phyloP scores from a whole-genome alignment of 164 flowering plant species.

The Saururus chinensis region DNA sequence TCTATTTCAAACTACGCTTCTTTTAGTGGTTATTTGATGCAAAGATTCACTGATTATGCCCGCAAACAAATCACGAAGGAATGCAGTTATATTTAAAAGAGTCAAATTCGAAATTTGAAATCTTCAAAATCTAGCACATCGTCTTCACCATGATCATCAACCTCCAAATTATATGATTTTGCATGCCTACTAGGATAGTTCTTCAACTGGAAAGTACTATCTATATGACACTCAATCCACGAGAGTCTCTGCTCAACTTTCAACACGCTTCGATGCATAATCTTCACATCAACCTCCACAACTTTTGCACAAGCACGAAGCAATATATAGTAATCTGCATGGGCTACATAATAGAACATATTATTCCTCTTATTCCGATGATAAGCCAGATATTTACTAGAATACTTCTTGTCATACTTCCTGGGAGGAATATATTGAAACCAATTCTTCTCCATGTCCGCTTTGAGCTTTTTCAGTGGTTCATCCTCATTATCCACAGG shows the following conservation, averaged over 20 bases:
- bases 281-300: constrained; percentile 52
- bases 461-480: constrained; percentile 40
- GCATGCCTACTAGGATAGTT: background rate
- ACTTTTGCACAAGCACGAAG: constrained; percentile 70
- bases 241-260: constrained; percentile 56
- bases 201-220: background rate
- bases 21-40: no score
- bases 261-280: constrained; percentile 55
- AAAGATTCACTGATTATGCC: no score
- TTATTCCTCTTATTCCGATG: constrained; percentile 42
- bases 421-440: constrained; percentile 72
- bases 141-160: background rate
- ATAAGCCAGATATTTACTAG: constrained; percentile 49
- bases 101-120: background rate
- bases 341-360: constrained; percentile 41
- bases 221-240: constrained; percentile 32
- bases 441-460: constrained; percentile 66
- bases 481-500: constrained; percentile 11
- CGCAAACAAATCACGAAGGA: no score
- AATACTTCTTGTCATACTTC: constrained; percentile 17
- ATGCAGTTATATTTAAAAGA: no score
- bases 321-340: constrained; percentile 85
- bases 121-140: background rate
- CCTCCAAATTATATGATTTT: background rate
- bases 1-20: no score